Conservation (phyloP, 169 alveolate genomes). For the Eimeria zaria region DNA sequence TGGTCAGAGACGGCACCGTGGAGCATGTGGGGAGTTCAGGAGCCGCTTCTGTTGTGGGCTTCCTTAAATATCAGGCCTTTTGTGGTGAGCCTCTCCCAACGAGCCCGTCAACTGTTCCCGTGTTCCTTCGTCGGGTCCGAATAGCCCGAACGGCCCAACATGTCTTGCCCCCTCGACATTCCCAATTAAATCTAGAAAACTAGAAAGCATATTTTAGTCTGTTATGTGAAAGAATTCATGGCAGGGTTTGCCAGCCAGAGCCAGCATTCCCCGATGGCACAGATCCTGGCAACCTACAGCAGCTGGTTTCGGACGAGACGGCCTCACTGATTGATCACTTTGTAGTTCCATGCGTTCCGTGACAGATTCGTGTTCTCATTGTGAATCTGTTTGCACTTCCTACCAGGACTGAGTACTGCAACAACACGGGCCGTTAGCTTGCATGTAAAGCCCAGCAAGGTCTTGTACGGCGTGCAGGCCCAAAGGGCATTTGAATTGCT, state of each 20-base stretch:
- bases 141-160: too few relatives aligned
- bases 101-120: too few relatives aligned
- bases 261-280: neutral
- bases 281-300: neutral
- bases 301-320: neutral
- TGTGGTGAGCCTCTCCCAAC: too few relatives aligned
- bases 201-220: neutral
- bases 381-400: neutral
- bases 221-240: neutral
- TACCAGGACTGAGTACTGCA: too few relatives aligned
- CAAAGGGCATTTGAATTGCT: neutral
- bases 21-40: too few relatives aligned
- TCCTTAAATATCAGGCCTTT: too few relatives aligned
- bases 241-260: neutral
- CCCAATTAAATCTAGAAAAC: too few relatives aligned
- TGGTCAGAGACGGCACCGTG: too few relatives aligned
- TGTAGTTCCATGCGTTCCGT: neutral
- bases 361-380: neutral
- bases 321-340: neutral
- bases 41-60: too few relatives aligned
- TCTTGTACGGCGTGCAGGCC: neutral
- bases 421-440: neutral
- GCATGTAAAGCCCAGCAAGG: neutral
- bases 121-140: too few relatives aligned
- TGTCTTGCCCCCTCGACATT: too few relatives aligned